These are phyloP conservation scores for Boletus rex-veris DNA, from an alignment of 768 basidiomycete genomes.

Conservation along the genomic window DNA sequence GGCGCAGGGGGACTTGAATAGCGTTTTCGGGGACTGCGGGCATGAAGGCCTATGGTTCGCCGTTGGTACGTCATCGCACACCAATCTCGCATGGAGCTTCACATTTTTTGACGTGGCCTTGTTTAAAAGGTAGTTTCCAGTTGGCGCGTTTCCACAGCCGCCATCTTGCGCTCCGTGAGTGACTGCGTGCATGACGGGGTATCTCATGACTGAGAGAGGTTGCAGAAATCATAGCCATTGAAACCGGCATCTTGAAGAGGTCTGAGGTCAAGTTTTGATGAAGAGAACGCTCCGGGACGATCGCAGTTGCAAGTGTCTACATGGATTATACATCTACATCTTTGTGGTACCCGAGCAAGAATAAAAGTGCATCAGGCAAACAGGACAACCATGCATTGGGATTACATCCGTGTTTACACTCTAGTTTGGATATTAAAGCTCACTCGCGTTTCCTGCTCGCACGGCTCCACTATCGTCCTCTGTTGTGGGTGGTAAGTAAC, in stretches of 20 bases:
- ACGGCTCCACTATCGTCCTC: no score
- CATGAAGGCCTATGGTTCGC: constrained; percentile 36
- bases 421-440: no score
- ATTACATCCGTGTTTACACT: no score
- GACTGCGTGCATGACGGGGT: neutral
- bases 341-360: no score
- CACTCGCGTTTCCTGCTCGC: no score
- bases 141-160: constrained; percentile 30
- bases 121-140: constrained; percentile 21
- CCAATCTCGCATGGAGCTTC: neutral
- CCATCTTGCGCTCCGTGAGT: constrained; percentile 31
- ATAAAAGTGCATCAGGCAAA: no score
- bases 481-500: no score
- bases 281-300: neutral
- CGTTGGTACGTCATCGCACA: constrained; percentile 17
- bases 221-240: constrained; percentile 31
- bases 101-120: neutral
- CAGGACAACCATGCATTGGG: no score
- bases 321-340: no score
- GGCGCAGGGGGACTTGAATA: constrained; percentile 56
- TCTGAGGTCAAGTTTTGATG: constrained; percentile 22
- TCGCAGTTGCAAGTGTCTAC: no score
- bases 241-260: constrained; percentile 24
- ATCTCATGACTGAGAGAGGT: neutral
- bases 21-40: constrained; percentile 33